Conservation (phyloP, 495 filamentous ascomycete species). For the Oidiodendron maius region DNA sequence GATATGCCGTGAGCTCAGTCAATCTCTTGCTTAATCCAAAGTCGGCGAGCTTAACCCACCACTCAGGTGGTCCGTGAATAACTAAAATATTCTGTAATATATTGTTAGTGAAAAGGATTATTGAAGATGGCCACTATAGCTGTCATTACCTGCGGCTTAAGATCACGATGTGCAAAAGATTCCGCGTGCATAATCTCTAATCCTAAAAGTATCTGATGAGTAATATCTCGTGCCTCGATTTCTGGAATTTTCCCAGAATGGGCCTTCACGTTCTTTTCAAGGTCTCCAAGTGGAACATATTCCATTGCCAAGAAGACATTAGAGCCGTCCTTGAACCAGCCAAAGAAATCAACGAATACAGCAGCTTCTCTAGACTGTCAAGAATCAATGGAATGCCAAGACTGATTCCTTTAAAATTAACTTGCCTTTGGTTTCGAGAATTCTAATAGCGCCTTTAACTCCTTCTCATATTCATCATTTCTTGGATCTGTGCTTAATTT, state of each 20-base stretch:
- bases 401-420: constrained; percentile 3
- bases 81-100: neutral
- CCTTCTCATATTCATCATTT: neutral
- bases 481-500: neutral
- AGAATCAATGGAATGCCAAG: neutral
- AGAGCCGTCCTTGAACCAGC: constrained; percentile 12
- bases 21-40: constrained; percentile 3
- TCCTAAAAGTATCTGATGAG: neutral
- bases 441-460: constrained; percentile 6
- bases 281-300: constrained; percentile 22
- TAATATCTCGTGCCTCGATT: constrained; percentile 1
- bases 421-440: constrained; percentile 15
- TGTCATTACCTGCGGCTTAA: constrained; percentile 7
- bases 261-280: neutral
- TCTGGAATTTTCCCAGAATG: constrained; percentile 11
- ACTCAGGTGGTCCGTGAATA: neutral
- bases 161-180: too few relatives aligned
- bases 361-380: constrained; percentile 1
- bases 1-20: neutral
- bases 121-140: neutral
- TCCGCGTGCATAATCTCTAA: too few relatives aligned
- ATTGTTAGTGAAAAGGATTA: neutral
- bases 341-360: too few relatives aligned
- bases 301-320: constrained; percentile 26
- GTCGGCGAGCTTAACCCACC: too few relatives aligned